Percentiles rank a stretch among this genome's conserved stretches.
These are phyloP conservation scores for Paramecium sonneborni DNA, from an alignment of 73 alveolate species.

Conservation along the genomic window DNA sequence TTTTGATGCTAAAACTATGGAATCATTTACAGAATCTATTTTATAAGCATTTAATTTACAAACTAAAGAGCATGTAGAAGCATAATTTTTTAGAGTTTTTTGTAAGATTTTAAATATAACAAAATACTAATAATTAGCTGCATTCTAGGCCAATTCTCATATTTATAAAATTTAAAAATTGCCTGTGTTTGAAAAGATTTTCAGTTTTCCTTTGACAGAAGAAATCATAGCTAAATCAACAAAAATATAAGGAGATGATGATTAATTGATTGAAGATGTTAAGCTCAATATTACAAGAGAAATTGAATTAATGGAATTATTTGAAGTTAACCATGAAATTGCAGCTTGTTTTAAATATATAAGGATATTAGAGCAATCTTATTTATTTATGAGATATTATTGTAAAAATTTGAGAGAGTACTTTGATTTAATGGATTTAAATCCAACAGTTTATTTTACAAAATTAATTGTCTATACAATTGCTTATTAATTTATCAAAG, in stretches of 20 bases:
- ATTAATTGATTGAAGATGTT: background rate
- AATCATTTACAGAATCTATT: background rate
- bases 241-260: background rate
- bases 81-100: background rate
- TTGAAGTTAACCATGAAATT: background rate
- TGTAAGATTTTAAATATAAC: background rate
- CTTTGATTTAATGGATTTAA: background rate
- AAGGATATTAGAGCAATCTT: background rate
- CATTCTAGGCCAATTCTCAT: background rate
- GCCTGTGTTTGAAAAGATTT: background rate
- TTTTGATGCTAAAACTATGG: background rate
- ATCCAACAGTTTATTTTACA: background rate
- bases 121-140: background rate
- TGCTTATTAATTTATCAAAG: background rate
- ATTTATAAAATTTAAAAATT: background rate
- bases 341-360: conserved; percentile 18
- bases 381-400: background rate
- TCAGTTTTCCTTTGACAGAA: background rate
- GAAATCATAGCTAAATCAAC: background rate
- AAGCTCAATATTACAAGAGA: background rate
- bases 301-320: background rate
- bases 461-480: background rate
- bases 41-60: background rate
- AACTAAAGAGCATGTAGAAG: background rate
- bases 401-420: background rate